These are phyloP conservation scores for Arxiozyma bovina DNA, from an alignment of 1,139 yeast species.

Conservation along the genomic window DNA sequence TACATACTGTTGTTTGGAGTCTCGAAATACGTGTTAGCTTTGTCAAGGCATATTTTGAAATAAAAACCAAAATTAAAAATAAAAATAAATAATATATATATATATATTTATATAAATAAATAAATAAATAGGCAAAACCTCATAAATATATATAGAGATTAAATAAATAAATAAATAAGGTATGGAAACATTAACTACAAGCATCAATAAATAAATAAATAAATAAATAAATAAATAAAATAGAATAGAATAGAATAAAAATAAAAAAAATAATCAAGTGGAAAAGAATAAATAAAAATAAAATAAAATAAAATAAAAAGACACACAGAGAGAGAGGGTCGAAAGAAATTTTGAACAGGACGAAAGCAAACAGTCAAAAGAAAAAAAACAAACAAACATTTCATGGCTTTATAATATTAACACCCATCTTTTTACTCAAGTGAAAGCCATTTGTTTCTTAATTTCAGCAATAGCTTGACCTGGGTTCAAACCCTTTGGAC, in stretches of 20 bases:
- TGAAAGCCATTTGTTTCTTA: conserved; percentile 75
- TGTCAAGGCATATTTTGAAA: too few species aligned
- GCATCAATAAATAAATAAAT: not conserved
- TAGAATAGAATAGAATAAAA: not conserved
- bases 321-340: not conserved
- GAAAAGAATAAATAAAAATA: not conserved
- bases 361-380: too few species aligned
- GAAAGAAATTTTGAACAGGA: too few species aligned
- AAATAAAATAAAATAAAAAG: not conserved
- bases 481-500: conserved; percentile 99
- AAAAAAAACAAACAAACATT: too few species aligned
- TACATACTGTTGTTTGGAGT: too few species aligned
- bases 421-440: conserved; percentile 27
- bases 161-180: conserved; percentile 1
- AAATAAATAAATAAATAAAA: not conserved
- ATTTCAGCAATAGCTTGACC: conserved; percentile 96
- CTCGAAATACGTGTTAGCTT: too few species aligned
- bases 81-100: too few species aligned
- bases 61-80: too few species aligned
- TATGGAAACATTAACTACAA: not conserved
- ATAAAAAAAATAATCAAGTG: not conserved
- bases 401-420: too few species aligned
- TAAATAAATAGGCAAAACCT: too few species aligned
- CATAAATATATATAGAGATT: not conserved
- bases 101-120: too few species aligned